phyloP scores from a whole-genome alignment of 441 rosid genomes.

The Croton laevigatus region DNA sequence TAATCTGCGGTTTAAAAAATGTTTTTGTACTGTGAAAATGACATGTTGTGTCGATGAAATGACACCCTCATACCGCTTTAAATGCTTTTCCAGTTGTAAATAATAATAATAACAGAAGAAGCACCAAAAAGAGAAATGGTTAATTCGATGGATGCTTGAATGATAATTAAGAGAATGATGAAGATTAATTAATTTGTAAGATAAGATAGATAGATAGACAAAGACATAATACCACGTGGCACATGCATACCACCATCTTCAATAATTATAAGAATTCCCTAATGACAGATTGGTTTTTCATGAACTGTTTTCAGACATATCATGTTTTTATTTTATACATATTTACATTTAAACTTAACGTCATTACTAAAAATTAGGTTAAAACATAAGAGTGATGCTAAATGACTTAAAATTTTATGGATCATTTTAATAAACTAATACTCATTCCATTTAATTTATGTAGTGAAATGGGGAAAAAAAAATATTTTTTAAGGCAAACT shows the following conservation, averaged over 20 bases:
- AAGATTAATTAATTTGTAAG: slow-evolving; percentile 15
- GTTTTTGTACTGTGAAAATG: background rate
- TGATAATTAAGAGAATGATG: slow-evolving; percentile 1
- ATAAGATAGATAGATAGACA: slow-evolving; percentile 1
- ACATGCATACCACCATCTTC: background rate
- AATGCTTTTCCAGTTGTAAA: background rate
- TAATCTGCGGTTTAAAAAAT: background rate
- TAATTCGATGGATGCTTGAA: background rate
- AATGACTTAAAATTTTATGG: no score
- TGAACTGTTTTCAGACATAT: background rate
- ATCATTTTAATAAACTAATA: no score
- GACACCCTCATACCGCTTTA: background rate
- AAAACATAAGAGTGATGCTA: no score
- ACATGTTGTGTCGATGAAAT: background rate
- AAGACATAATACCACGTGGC: slow-evolving; percentile 4
- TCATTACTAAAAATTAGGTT: no score
- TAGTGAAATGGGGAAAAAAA: no score
- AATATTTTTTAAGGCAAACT: no score
- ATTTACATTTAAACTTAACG: background rate
- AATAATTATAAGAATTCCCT: background rate
- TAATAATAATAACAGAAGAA: no score
- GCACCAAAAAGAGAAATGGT: background rate
- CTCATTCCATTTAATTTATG: no score
- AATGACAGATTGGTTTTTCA: background rate
- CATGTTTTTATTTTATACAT: background rate